Percentiles rank a stretch among this genome's conserved stretches.
phyloP scores from a whole-genome alignment of 1,139 yeast genomes.

The Zygotorulaspora mrakii region DNA sequence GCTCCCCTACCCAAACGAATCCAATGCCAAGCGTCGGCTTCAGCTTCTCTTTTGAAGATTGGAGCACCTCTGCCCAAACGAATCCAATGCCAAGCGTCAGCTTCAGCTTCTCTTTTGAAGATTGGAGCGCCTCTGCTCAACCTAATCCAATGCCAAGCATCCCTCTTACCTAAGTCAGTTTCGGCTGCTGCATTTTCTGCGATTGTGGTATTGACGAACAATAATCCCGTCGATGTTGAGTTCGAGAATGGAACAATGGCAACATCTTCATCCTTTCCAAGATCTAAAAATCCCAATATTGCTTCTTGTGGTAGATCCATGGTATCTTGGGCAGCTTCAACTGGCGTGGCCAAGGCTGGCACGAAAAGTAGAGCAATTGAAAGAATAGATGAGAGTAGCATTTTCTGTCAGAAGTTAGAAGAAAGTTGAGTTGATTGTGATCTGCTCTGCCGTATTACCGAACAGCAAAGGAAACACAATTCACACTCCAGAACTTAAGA shows the following conservation, averaged over 20 bases:
- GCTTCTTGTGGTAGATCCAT: conserved; percentile 31
- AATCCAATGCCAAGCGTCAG: conserved; percentile 20
- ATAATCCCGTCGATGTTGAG: conserved; percentile 27
- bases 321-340: conserved; percentile 15
- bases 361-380: conserved; percentile 3
- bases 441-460: background rate
- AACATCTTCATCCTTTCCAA: conserved; percentile 28
- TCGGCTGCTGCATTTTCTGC: conserved; percentile 19
- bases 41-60: conserved; percentile 17
- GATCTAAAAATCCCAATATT: conserved; percentile 29
- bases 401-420: background rate
- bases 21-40: conserved; percentile 20
- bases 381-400: conserved; percentile 6
- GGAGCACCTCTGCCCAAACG: conserved; percentile 19
- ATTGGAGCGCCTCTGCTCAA: conserved; percentile 20
- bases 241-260: conserved; percentile 29
- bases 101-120: conserved; percentile 15
- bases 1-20: conserved; percentile 17
- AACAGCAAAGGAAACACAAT: background rate
- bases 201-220: conserved; percentile 33
- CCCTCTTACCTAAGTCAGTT: conserved; percentile 15
- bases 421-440: background rate
- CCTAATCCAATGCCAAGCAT: conserved; percentile 19
- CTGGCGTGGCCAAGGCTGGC: conserved; percentile 18
- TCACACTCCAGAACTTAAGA: background rate